Base-by-base conservation (phyloP, 2,329 filamentous ascomycete genomes). In the Monilinia polystroma region DNA sequence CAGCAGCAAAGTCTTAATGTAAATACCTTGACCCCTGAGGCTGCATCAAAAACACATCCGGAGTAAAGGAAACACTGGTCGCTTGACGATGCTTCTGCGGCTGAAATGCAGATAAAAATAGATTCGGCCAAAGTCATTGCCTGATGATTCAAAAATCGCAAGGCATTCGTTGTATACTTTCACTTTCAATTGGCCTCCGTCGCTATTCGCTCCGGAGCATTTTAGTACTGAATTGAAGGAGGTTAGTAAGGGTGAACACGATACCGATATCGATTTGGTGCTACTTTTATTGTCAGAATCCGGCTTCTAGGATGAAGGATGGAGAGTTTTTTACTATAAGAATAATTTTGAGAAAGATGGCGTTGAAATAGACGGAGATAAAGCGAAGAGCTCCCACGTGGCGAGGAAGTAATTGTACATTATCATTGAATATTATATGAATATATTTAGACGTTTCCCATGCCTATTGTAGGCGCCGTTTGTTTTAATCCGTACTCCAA, bases 401-500 rank as follows among this genome's bases (percentile, higher is more conserved):
- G 45, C 18, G 45, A 23, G 38, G 35, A 23, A 62, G 58, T 18
- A 51, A 53, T 58, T 67, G 54, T 65, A 65, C 20, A 65, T 64
- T 67, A 67, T 67, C 60, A 67, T 67, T 67, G 41, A 64, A 52
- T 45, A 57, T 55, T 66, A 64, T 53, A 45, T 29, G 43, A 45
- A 65, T 53, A 53, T 45, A 59, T 57, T 29, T 53, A 58, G 32
- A 58, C 53, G 47, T 58, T 45, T 58, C 35, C 66, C 52, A 49
- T 62, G 45, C 58, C 58, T 51, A 20, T 51, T 60, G 45, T 51
- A 26, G 58, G 38, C 35, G 38, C 23, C 18, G 29, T 41, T 59
- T 43, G 10, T 58, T 32, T 20, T 23, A 58, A 41, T 68, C 72
- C 56, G 47, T 71, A 74, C 72, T 68, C 72, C 73, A 63, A 68